These are phyloP conservation scores for Fusarium newnesense DNA, from an alignment of 2,329 filamentous ascomycete species.

Conservation along the genomic window DNA sequence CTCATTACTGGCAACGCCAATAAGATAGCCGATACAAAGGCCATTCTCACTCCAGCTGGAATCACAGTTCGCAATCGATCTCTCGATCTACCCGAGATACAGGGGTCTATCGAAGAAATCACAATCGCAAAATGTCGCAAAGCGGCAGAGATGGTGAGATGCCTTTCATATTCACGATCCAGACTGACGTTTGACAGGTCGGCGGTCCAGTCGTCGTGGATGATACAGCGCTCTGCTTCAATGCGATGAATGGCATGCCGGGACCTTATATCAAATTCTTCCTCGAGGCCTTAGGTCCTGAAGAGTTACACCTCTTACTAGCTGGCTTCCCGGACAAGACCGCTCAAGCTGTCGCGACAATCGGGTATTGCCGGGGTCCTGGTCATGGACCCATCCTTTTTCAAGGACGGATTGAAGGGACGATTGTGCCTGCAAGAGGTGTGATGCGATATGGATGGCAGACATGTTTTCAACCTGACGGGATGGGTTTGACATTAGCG, in stretches of 20 bases:
- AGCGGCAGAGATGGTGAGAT: background rate
- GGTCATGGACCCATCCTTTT: background rate
- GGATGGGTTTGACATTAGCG: background rate
- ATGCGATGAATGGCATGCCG: background rate
- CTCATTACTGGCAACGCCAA: background rate
- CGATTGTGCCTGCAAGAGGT: background rate
- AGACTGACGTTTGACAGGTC: too few species aligned
- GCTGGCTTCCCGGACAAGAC: background rate
- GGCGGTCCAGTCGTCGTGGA: background rate
- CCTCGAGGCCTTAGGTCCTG: background rate
- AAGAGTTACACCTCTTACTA: background rate
- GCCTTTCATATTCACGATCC: too few species aligned
- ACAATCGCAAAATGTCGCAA: background rate
- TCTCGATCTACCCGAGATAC: background rate
- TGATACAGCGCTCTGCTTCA: conserved; percentile 1
- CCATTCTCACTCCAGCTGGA: background rate
- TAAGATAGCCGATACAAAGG: background rate
- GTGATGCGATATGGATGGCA: background rate
- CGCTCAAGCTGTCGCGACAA: background rate
- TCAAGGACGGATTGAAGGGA: background rate
- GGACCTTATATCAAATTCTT: background rate
- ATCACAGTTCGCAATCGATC: background rate
- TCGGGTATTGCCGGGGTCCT: background rate
- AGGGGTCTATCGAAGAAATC: background rate
- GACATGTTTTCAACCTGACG: background rate